phyloP scores from a whole-genome alignment of 768 basidiomycete genomes.

The Tricholoma hemisulphureum region DNA sequence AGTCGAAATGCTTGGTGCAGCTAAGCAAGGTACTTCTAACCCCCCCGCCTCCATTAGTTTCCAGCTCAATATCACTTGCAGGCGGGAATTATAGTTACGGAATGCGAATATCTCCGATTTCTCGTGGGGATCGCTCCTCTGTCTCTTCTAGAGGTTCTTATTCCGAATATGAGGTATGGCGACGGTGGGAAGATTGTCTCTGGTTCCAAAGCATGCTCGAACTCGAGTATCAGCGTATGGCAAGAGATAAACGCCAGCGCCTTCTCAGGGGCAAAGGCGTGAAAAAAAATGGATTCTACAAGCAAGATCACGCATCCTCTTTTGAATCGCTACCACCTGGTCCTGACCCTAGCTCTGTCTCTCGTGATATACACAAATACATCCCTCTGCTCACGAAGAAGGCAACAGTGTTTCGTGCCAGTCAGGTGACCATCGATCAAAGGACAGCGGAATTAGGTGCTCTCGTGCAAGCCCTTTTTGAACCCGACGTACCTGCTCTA shows the following conservation, averaged over 20 bases:
- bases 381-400: constrained; percentile 71
- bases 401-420: constrained; percentile 69
- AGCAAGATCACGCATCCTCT: constrained; percentile 72
- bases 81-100: constrained; percentile 59
- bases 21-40: constrained; percentile 49
- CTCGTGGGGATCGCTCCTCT: constrained; percentile 37
- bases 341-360: constrained; percentile 72
- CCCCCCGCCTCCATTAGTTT: constrained; percentile 2
- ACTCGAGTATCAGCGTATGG: constrained; percentile 57
- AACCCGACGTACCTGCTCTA: constrained; percentile 60
- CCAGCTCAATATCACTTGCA: constrained; percentile 20
- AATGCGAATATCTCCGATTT: constrained; percentile 54
- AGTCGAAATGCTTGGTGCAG: constrained; percentile 56
- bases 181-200: constrained; percentile 82
- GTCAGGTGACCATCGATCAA: constrained; percentile 61
- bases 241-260: constrained; percentile 65
- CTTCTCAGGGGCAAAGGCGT: constrained; percentile 73
- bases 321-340: constrained; percentile 85
- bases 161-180: constrained; percentile 70
- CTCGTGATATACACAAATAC: constrained; percentile 63
- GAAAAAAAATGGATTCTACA: constrained; percentile 69
- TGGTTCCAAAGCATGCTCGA: constrained; percentile 73
- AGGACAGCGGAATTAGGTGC: constrained; percentile 58
- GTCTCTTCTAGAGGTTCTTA: constrained; percentile 35
- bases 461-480: constrained; percentile 59